These are phyloP conservation scores for Peterozyma xylosa DNA, from an alignment of 805 yeast species.

Conservation along the genomic window DNA sequence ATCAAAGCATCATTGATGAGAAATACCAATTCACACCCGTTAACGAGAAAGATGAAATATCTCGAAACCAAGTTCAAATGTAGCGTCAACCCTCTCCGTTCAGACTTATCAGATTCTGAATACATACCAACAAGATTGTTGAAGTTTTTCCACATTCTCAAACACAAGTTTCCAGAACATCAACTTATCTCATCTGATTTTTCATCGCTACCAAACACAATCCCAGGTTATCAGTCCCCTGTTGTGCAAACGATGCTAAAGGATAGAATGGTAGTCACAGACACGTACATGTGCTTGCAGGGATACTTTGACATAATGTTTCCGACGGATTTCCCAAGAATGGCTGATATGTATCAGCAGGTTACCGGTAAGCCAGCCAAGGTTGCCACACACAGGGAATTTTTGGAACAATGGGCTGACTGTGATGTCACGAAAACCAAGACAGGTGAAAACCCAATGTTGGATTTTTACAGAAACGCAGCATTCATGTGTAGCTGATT, in stretches of 20 bases:
- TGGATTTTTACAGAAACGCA: conserved; percentile 69
- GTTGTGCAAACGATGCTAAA: conserved; percentile 73
- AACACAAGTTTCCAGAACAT: conserved; percentile 67
- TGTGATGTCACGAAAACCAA: conserved; percentile 57
- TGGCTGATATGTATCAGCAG: conserved; percentile 52
- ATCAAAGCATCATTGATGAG: conserved; percentile 47
- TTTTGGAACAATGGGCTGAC: conserved; percentile 67
- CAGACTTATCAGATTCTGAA: conserved; percentile 63
- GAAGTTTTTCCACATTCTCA: conserved; percentile 56
- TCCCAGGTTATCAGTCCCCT: conserved; percentile 60
- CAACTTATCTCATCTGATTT: conserved; percentile 71
- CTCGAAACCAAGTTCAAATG: conserved; percentile 35
- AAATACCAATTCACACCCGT: conserved; percentile 11
- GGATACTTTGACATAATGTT: conserved; percentile 85
- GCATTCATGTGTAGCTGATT: conserved; percentile 47
- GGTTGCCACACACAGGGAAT: conserved; percentile 54
- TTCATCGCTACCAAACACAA: conserved; percentile 37
- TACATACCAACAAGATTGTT: conserved; percentile 74
- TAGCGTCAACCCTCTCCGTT: conserved; percentile 56
- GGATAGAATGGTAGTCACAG: conserved; percentile 59
- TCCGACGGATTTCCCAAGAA: conserved; percentile 67
- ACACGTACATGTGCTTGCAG: conserved; percentile 75
- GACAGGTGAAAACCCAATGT: conserved; percentile 80
- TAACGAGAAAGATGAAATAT: neutral
- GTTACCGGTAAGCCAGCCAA: conserved; percentile 54